Evolutionary conservation across 306 rosid species (phyloP).

Genomic region (Clitoria ternatea): DNA sequence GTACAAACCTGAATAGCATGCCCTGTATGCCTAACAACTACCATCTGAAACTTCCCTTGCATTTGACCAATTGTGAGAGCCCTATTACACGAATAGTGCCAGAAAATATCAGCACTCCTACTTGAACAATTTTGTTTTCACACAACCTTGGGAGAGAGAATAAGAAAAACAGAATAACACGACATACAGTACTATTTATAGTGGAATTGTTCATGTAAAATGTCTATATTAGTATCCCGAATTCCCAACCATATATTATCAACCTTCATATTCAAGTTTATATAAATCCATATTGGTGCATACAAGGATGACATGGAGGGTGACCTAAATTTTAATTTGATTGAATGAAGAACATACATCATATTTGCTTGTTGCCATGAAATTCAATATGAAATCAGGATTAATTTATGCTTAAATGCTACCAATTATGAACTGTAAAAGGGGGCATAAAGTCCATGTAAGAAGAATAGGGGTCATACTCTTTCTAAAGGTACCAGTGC

Average conservation of each 20-base stretch:
- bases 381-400: conserved; percentile 7
- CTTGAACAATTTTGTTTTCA: conserved; percentile 13
- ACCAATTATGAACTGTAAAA: not conserved
- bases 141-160: not conserved
- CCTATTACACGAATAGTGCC: conserved; percentile 44
- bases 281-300: not conserved
- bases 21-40: conserved; percentile 81
- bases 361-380: not conserved
- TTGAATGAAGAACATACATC: not conserved
- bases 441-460: not conserved
- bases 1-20: conserved; percentile 86
- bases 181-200: not conserved
- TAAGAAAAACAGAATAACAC: not conserved
- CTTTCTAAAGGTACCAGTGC: not conserved
- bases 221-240: not conserved
- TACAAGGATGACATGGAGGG: not conserved
- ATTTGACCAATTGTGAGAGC: conserved; percentile 96
- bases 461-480: not conserved
- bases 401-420: not conserved
- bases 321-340: not conserved
- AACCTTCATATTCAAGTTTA: not conserved
- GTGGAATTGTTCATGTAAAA: not conserved
- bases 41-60: conserved; percentile 99
- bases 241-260: not conserved
- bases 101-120: conserved; percentile 23